Conservation (phyloP, 208 protist species). For the Acanthamoeba castellanii region DNA sequence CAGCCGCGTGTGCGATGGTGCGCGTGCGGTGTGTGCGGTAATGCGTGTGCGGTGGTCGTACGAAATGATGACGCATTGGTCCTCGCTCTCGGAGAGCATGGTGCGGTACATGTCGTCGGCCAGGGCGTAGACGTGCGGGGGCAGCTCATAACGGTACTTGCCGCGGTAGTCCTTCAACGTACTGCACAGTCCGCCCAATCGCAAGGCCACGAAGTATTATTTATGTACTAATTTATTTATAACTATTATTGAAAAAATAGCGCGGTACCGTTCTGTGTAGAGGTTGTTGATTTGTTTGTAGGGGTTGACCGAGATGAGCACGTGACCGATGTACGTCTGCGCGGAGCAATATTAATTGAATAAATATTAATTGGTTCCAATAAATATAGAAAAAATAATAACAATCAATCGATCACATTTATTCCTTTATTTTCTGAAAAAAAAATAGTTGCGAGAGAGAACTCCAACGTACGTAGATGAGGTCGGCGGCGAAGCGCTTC, state of each 20-base stretch:
- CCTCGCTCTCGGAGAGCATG: conserved; percentile 92
- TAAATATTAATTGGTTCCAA: background rate
- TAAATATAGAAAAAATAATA: background rate
- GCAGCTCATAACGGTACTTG: conserved; percentile 80
- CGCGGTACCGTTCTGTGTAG: conserved; percentile 1
- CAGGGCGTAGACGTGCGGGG: conserved; percentile 91
- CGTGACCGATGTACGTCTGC: conserved; percentile 93
- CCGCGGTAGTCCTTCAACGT: conserved; percentile 47
- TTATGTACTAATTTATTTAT: too few species aligned
- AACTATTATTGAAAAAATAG: background rate
- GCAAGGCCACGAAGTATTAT: too few species aligned
- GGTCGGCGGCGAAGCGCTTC: conserved; percentile 55
- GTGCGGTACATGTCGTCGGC: conserved; percentile 93
- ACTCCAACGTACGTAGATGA: conserved; percentile 62
- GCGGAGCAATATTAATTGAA: background rate
- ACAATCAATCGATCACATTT: too few species aligned
- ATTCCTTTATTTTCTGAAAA: too few species aligned
- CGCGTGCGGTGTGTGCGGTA: too few species aligned
- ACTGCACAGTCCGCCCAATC: too few species aligned
- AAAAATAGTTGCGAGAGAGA: background rate
- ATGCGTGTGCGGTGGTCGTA: conserved; percentile 19
- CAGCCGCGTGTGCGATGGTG: too few species aligned
- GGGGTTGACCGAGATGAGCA: conserved; percentile 94
- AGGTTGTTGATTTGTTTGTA: conserved; percentile 80
- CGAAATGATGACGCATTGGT: conserved; percentile 95